Base-by-base conservation (phyloP, 176 grass and related monocot species). In the Coix lacrymajobi region DNA sequence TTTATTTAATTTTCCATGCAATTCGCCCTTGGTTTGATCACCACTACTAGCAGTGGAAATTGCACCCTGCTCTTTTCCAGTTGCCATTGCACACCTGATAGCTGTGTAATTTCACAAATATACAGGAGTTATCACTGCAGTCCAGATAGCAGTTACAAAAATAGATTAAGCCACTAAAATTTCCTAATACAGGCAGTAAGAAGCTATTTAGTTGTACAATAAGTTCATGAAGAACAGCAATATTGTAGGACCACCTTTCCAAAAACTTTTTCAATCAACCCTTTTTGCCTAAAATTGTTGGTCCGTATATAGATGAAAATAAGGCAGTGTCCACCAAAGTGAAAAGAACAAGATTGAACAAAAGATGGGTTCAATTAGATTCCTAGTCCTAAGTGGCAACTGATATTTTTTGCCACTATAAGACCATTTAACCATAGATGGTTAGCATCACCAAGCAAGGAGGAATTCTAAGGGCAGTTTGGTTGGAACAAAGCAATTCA, bases 1-100 rank as follows among this genome's bases (percentile, higher is more conserved):
- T 86, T 99, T 99, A 36, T 99, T 97, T 31, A 97, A 69, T 71
- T 97, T 94, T 39, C 94, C 89, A 81, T 81, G 88, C 36, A 94
- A 33, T 36, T 87, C 87, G 29, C 79, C 84, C 22, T 66, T 85
- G 24, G 49, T 84, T 15, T 91, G 74, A 62, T 79, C 84, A 51
- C 44, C 61, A 44, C 19, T 43, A 58, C 26, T 63, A 82, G 81
- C 39, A 44, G 71, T 24, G 37, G 84, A 87, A 51, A 71, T 43
- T 6, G 79, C 54, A 71, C 63, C 81, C 20, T 73, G 79, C 40
- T 81, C 82, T 75, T 86, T 92, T 32, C 81, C 87, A 72, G 76
- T 85, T 61, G 85, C 73, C 78, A 91, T 13, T 66, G 82, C 85
- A 36, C 82, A 89, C 28, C 84, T 83, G 75, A 93, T 78, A 92